phyloP scores from a whole-genome alignment of 2,329 filamentous ascomycete genomes.

The Xylariaceae sp. region DNA sequence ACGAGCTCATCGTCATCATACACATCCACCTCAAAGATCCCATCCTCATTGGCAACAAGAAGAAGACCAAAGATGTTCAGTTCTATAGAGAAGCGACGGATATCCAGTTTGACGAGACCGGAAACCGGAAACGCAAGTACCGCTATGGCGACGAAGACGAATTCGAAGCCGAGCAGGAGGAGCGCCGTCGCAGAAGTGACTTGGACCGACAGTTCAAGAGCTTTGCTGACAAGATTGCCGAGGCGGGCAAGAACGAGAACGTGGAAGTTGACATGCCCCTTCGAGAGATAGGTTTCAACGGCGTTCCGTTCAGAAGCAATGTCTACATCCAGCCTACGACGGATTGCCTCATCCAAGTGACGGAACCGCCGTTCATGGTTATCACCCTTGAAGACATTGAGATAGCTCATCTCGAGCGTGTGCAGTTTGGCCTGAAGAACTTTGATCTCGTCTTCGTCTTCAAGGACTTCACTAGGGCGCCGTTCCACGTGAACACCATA shows the following conservation, averaged over 20 bases:
- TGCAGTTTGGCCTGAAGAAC: conserved; percentile 95
- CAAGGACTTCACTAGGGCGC: conserved; percentile 89
- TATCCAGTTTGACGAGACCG: conserved; percentile 97
- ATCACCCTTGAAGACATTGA: conserved; percentile 94
- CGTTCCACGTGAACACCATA: conserved; percentile 95
- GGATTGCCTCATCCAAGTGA: conserved; percentile 93
- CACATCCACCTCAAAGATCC: conserved; percentile 97
- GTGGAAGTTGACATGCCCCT: conserved; percentile 95
- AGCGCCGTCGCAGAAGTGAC: conserved; percentile 81
- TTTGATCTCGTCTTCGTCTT: conserved; percentile 98
- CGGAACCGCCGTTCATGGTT: conserved; percentile 94
- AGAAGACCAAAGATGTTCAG: conserved; percentile 98
- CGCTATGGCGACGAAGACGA: conserved; percentile 97
- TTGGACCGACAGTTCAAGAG: conserved; percentile 93
- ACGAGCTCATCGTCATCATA: conserved; percentile 95
- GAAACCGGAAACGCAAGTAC: conserved; percentile 95
- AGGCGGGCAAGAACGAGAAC: conserved; percentile 83
- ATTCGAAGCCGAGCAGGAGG: conserved; percentile 97
- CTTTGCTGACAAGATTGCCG: conserved; percentile 95
- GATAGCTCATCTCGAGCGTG: conserved; percentile 90
- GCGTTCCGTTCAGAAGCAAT: conserved; percentile 91
- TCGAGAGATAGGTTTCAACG: conserved; percentile 91
- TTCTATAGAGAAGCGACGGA: conserved; percentile 98
- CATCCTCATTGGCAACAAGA: conserved; percentile 93
- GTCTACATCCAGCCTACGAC: conserved; percentile 94